These are phyloP conservation scores for Sanghuangporus weigelae DNA, from an alignment of 1,284 basidiomycete genomes.

Conservation along the genomic window DNA sequence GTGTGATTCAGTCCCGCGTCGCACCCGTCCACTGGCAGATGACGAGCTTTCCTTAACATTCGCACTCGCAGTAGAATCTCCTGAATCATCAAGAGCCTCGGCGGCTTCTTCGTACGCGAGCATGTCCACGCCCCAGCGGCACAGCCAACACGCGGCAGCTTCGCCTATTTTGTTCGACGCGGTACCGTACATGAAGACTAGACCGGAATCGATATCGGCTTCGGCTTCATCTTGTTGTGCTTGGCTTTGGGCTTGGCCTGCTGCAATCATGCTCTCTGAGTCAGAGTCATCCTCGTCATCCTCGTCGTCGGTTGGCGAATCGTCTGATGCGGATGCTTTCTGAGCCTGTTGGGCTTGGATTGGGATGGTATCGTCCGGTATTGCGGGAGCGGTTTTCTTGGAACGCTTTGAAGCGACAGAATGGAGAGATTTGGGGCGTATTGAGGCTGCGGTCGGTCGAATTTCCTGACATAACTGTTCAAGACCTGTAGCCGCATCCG, in stretches of 20 bases:
- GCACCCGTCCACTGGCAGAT: slow-evolving; percentile 17
- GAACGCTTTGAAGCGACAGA: slow-evolving; percentile 1
- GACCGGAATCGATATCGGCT: slow-evolving; percentile 18
- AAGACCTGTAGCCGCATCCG: slow-evolving; percentile 60
- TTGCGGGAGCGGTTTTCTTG: neutral
- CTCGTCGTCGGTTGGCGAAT: slow-evolving; percentile 28
- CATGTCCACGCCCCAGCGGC: slow-evolving; percentile 81
- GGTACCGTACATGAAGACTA: slow-evolving; percentile 69
- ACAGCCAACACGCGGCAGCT: slow-evolving; percentile 83
- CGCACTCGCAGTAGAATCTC: neutral
- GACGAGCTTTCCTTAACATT: slow-evolving; percentile 10
- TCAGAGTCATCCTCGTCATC: slow-evolving; percentile 18
- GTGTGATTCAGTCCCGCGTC: slow-evolving; percentile 13
- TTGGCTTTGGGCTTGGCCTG: slow-evolving; percentile 10
- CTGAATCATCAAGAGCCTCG: slow-evolving; percentile 2
- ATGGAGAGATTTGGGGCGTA: slow-evolving; percentile 3
- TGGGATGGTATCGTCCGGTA: neutral
- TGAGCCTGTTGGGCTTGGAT: neutral
- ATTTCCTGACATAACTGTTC: slow-evolving; percentile 59
- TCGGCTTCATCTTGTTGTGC: neutral
- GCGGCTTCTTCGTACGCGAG: slow-evolving; percentile 58
- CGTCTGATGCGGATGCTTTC: slow-evolving; percentile 24
- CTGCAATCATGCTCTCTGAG: slow-evolving; percentile 20
- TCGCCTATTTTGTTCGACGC: slow-evolving; percentile 89
- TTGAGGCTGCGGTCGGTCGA: slow-evolving; percentile 18